Evolutionary conservation across 2,329 filamentous ascomycete genomes (phyloP), one percentile per base, ranked within the genome.

Genomic region (Sclerotinia spermophila): DNA sequence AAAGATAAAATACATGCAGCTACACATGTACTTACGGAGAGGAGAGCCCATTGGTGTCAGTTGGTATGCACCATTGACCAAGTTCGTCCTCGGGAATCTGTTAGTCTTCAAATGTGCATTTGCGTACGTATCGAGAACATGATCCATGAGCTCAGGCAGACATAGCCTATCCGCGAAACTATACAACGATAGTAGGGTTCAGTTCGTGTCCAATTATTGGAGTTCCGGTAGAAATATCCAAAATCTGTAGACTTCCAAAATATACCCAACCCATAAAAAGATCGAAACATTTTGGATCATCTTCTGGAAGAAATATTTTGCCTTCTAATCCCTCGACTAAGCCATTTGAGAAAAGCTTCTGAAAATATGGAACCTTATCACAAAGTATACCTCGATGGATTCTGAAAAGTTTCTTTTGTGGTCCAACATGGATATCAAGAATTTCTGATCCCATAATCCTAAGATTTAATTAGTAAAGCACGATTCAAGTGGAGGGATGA

Each of bases 361-460:
- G 27, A 19, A 74, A 75, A 67, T 72, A 75, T 1, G 71, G 73
- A 13, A 75, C 45, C 30, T 72, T 73, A 19, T 72, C 58, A 65
- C 68, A 74, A 3, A 73, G 40, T 17, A 72, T 48, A 1, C 45
- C 35, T n/a, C 72, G 69, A 44, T 74, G 66, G 24, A 73, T 55
- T 30, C n/a, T 44, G 19, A 70, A 70, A 5, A 65, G 5, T 24
- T 61, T 68, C 24, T 58, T 59, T 17, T 67, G 11, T 27, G 44
- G n/a, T 5, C 72, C 71, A 2, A 71, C 68, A 27, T 27, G 21
- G 10, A 73, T 67, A 21, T 70, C 62, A 19, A 73, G 67, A 6
- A 69, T 71, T 38, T 73, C 58, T 3, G 5, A 48, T 35, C 68
- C 71, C 2, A 40, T 51, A 10, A 2, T 21, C 13, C 62, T 71